phyloP scores from a whole-genome alignment of 163 green algal species.

The Chlamydomonas reinhardtii region DNA sequence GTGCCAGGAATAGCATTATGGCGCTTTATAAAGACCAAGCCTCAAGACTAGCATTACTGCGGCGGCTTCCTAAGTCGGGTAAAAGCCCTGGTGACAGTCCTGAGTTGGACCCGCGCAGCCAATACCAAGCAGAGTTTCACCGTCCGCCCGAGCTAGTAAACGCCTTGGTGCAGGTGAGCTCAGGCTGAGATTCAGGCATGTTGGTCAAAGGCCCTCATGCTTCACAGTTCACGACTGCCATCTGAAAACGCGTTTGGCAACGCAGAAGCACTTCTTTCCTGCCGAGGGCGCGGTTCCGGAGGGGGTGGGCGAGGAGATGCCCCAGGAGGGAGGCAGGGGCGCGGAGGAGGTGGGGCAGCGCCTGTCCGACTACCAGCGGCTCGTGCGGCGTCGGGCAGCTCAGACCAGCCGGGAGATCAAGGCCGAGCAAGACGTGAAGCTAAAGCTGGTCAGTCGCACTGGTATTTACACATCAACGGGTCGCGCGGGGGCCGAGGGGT shows the following conservation, averaged over 20 bases:
- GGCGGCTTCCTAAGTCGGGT: neutral
- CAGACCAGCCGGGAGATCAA: conserved; percentile 22
- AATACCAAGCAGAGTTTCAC: conserved; percentile 23
- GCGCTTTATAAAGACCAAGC: neutral
- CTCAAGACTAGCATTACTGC: neutral
- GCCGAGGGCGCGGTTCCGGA: conserved; percentile 13
- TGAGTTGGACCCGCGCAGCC: neutral
- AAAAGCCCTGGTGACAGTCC: neutral
- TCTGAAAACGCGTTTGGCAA: too few relatives aligned
- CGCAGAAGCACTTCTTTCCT: conserved; percentile 35
- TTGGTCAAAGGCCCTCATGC: too few relatives aligned
- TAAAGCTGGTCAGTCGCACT: neutral
- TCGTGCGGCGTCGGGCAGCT: conserved; percentile 7
- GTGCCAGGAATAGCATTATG: neutral
- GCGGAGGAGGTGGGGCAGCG: too few relatives aligned
- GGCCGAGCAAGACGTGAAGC: conserved; percentile 15
- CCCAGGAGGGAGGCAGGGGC: too few relatives aligned
- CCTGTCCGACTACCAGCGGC: conserved; percentile 12
- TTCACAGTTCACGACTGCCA: neutral
- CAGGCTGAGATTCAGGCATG: neutral
- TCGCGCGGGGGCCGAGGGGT: too few relatives aligned
- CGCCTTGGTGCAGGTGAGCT: conserved; percentile 11
- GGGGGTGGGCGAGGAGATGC: conserved; percentile 19
- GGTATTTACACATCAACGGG: neutral
- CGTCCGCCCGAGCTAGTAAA: neutral